Base-by-base conservation (phyloP, 2,329 filamentous ascomycete species). In the Aspergillus fumigatus region DNA sequence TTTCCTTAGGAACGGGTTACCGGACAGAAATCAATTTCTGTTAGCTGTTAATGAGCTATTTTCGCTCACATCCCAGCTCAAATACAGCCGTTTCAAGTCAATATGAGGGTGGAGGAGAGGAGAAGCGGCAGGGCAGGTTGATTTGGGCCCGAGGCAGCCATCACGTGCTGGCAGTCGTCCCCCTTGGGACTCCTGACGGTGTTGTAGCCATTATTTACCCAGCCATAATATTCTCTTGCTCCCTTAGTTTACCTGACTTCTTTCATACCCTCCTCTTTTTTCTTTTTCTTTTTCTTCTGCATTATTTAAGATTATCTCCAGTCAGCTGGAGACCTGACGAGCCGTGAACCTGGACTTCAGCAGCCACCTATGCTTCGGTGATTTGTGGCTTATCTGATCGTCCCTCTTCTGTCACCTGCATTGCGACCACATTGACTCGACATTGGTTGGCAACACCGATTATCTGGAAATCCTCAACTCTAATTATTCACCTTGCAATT, bases 91-190 rank as follows among this genome's bases (percentile, higher is more conserved):
- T 17, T 35, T 35, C 32, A 14, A 35, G 11, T 35, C 32, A 35
- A 5, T 14, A 23, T 48, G 47, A 14, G 14, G 23, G 5, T 21
- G 47, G n/a, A 26, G 21, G 10, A 26, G 21, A 47, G 14, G 21
- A 47, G 43, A 47, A 47, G 4, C 21, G 43, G n/a, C 40, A 47
- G 21, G 9, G 7, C 21, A 25, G 23, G 3, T 17, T 14, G n/a
- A 10, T 40, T 51, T 51, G 21, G 32, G 32, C 50, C 19, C 1
- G 40, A 48, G 38, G 41, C 40, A 21, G 26, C 17, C n/a, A 54
- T 54, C 52, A 54, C 52, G 52, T 54, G 52, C 45, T 4, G 29
- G 26, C 45, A 26, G 32, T 21, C 52, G 10, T 53, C 52, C 48
- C 43, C 52, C 48, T 35, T 48, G 19, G 23, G 19, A 53, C 52